Base-by-base conservation (phyloP, 106 monocot species). In the Acanthochlamys bracteata region DNA sequence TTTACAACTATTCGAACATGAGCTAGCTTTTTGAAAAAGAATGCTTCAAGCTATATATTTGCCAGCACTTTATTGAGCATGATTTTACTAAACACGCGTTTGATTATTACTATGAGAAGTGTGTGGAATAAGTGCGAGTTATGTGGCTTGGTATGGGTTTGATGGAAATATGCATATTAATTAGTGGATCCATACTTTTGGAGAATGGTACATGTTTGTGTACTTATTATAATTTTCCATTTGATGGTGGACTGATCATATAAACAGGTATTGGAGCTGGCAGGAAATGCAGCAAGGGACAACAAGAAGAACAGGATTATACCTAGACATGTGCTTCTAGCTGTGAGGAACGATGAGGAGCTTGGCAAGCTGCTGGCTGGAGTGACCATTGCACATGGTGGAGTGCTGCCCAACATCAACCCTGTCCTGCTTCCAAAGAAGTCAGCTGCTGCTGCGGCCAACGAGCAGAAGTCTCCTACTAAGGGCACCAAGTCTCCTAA, bases 271-370 rank as follows among this genome's bases (percentile, higher is more conserved):
- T 39, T 82, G 65, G 82, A 82, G 65, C 49, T 82, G 25, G 82
- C 82, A 1, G 82, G 82, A 17, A 82, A 82, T 62, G 82, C 82
- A 42, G 82, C 82, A 21, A 39, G 81, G 53, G 81, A 81, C 43
- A 81, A 81, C 81, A 81, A 81, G 81, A 81, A 81, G 76, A 81
- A 72, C 49, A 67, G 81, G 45, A 82, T 82, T 41, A 82, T 82
- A 7, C 82, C 77, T 2, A 49, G 82, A 39, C 82, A 82, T 42
- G 77, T 82, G 67, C 59, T 82, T 25, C 73, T 82, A 43, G 82
- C 82, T 13, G 71, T 77, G 61, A 73, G 82, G 66, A 82, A 82
- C 63, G 82, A 82, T 47, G 82, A 82, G 69, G 82, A 82, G 56
- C 54, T 82, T n/a, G 82, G 82, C 60, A 82, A 74, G 61, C 69